Evolutionary conservation across 164 flowering plant genomes (phyloP).

Genomic region (Magnolia changhungtana): DNA sequence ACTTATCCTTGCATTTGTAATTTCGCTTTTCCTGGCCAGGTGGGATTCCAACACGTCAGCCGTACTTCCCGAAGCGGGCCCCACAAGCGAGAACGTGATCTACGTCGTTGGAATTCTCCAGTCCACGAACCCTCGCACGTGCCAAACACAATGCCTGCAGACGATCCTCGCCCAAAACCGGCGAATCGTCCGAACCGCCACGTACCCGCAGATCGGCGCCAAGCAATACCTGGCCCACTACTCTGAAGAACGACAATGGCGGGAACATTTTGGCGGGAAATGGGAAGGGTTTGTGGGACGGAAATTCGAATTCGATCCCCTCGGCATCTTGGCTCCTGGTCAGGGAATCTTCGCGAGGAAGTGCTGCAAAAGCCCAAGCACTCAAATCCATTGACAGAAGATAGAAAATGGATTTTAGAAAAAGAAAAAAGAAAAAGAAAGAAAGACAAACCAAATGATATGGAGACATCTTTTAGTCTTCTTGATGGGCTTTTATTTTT

Average conservation of each 20-base stretch:
- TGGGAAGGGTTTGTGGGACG: constrained; percentile 63
- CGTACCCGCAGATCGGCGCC: constrained; percentile 34
- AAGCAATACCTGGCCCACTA: constrained; percentile 80
- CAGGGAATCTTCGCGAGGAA: constrained; percentile 67
- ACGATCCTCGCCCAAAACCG: constrained; percentile 18
- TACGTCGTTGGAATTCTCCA: constrained; percentile 28
- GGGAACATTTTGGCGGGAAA: constrained; percentile 63
- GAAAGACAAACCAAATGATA: neutral
- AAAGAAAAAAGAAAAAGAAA: neutral
- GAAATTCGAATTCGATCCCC: constrained; percentile 70
- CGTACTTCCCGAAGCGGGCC: constrained; percentile 20
- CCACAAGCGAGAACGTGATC: constrained; percentile 13
- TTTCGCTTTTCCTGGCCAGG: constrained; percentile 11
- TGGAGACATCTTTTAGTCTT: neutral
- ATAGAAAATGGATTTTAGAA: neutral
- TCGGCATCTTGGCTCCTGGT: constrained; percentile 78
- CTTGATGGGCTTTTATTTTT: neutral
- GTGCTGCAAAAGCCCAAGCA: constrained; percentile 2
- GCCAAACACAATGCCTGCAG: constrained; percentile 21
- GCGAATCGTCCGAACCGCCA: constrained; percentile 13
- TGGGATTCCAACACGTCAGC: constrained; percentile 31
- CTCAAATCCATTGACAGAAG: constrained; percentile 13
- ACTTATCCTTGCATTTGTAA: too few species aligned
- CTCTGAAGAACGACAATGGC: constrained; percentile 48
- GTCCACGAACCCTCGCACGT: constrained; percentile 18